Conservation (phyloP, 257 asterid genomes). For the Solanum bulbocastanum region DNA sequence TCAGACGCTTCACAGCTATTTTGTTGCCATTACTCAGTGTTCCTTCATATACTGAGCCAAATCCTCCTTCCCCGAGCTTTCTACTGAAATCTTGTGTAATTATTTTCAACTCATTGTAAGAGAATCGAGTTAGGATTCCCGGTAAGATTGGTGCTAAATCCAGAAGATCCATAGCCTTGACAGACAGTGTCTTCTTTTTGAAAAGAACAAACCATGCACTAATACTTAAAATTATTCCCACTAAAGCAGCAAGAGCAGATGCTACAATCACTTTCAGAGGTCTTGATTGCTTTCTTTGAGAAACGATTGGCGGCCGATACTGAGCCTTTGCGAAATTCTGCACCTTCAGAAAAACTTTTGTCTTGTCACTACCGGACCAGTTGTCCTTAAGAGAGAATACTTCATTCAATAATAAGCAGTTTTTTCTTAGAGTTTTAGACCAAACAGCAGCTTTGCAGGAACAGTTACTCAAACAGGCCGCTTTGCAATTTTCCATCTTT, state of each 20-base stretch:
- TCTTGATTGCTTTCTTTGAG: not conserved
- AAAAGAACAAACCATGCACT: not conserved
- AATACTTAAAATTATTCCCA: not conserved
- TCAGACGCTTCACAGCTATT: constrained; percentile 10
- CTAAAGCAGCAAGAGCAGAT: not conserved
- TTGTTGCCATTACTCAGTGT: not conserved
- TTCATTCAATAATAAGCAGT: not conserved
- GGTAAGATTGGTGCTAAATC: not conserved
- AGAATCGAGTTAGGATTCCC: not conserved
- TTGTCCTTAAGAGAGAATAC: not conserved
- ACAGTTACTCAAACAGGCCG: not conserved
- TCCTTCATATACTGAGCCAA: constrained; percentile 14
- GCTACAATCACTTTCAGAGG: not conserved
- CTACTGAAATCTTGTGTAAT: not conserved
- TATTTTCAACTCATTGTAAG: not conserved
- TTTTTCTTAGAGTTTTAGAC: not conserved
- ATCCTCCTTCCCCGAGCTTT: constrained; percentile 19
- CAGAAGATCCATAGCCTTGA: not conserved
- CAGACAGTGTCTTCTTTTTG: not conserved
- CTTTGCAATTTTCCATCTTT: not conserved
- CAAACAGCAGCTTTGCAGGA: not conserved
- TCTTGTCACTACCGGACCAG: not conserved
- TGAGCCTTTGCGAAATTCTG: not conserved
- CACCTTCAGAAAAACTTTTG: not conserved
- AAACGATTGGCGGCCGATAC: not conserved